Evolutionary conservation across 306 rosid species (phyloP), one percentile per base, ranked within the genome.

Genomic region (Vigna trinervia): DNA sequence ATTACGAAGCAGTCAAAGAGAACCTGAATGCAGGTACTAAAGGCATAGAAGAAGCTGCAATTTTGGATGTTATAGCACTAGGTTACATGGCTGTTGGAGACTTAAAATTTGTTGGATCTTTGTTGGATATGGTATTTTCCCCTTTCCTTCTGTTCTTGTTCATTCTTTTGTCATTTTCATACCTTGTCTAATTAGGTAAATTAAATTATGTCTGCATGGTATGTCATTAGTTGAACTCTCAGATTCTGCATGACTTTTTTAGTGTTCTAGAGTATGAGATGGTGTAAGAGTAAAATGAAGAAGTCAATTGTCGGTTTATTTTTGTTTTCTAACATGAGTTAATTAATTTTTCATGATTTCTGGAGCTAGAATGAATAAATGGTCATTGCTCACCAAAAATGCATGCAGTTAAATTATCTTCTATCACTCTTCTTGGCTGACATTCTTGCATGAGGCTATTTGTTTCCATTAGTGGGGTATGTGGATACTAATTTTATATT

Each of bases 1-100:
- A 90, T 81, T 92, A 84, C 68, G 92, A 90, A 86, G 88, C 84
- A 60, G 97, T 89, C 81, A 89, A 88, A 75, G 97, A 90, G 78
- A 86, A 81, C 78, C 74, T 95, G 78, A 74, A 85, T 83, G 87
- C 76, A 2, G 97, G 96, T 48, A 14, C 76, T 54, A 85, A 83
- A 81, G 96, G 97, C 78, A 82, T 95, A 75, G 93, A 89, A 82
- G 90, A 92, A 87, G 97, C 97, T 82, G 93, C 97, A 66, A 71
- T 82, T 20, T 76, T 92, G 79, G 98, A 92, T 56, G 48, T 90
- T 51, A 70, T 90, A 66, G 96, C 98, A 51, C 73, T 90, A 22
- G 97, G 98, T 65, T 95, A 86, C 63, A 69, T 90, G 84, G 96
- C 91, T 63, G 89, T 90, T 79, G 97, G 97, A 1, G 96, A 92